phyloP scores from a whole-genome alignment of 2,329 filamentous ascomycete genomes.

The Calonectria crousiana region DNA sequence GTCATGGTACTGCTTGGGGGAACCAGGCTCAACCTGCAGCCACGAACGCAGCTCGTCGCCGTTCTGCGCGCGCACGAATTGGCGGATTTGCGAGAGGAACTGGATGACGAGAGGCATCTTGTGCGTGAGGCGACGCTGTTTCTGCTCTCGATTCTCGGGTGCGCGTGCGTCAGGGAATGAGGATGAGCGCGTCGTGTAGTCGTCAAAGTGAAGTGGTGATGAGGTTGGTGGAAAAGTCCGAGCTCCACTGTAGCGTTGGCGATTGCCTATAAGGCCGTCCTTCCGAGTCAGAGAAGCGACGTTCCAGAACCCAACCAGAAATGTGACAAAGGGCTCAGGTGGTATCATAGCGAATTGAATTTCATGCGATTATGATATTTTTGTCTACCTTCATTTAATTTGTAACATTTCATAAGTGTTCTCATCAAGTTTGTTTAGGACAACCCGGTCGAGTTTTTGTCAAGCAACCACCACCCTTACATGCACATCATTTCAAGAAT shows the following conservation, averaged over 20 bases:
- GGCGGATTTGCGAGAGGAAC: conserved; percentile 75
- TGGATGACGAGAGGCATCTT: conserved; percentile 73
- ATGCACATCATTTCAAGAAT: not conserved
- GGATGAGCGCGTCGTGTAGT: not conserved
- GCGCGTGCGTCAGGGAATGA: not conserved
- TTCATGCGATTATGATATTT: not conserved
- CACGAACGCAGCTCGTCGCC: conserved; percentile 75
- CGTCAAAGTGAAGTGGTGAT: conserved; percentile 17
- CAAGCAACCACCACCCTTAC: not conserved
- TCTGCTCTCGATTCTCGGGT: not conserved
- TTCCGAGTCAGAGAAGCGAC: not conserved
- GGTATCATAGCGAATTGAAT: not conserved
- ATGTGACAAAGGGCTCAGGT: no score
- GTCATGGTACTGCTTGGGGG: conserved; percentile 74
- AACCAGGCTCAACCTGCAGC: conserved; percentile 80
- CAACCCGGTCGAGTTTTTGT: not conserved
- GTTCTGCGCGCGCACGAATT: conserved; percentile 69
- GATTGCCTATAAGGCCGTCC: not conserved
- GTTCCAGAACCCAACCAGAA: not conserved
- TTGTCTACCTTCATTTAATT: not conserved
- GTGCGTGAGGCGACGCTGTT: conserved; percentile 18
- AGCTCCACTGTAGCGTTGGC: conserved; percentile 34
- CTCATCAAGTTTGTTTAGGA: not conserved
- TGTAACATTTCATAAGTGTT: not conserved
- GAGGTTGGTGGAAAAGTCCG: conserved; percentile 23